Conservation (phyloP, 352 stramenopile genomes). For the Globisporangium solare region DNA sequence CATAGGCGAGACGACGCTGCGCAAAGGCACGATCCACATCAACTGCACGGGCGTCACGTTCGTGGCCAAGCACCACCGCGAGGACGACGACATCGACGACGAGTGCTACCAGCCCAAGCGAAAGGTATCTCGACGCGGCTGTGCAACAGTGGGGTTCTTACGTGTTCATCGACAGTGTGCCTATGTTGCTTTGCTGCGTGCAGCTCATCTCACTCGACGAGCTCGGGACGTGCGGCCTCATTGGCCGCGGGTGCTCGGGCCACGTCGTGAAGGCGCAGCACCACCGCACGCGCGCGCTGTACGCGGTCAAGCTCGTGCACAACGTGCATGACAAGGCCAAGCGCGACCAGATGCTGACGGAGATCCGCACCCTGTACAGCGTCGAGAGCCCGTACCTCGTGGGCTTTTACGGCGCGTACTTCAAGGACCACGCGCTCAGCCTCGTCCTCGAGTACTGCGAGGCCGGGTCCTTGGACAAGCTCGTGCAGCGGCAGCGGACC, state of each 20-base stretch:
- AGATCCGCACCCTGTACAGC: constrained; percentile 75
- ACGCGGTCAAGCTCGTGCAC: constrained; percentile 66
- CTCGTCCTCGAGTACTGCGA: constrained; percentile 67
- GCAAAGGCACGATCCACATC: constrained; percentile 62
- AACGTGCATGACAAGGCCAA: constrained; percentile 79
- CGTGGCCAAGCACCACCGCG: constrained; percentile 12
- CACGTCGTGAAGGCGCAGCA: constrained; percentile 59
- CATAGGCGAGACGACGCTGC: constrained; percentile 68
- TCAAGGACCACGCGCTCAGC: constrained; percentile 65
- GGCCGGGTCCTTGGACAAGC: constrained; percentile 50
- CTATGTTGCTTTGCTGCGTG: not conserved
- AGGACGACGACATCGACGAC: constrained; percentile 22
- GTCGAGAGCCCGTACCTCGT: constrained; percentile 65
- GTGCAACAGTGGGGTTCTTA: too few relatives aligned
- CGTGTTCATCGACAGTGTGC: not conserved
- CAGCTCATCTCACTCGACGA: constrained; percentile 44
- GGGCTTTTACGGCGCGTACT: constrained; percentile 66
- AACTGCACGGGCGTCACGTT: constrained; percentile 64
- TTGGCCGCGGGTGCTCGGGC: constrained; percentile 58
- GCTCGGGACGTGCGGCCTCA: constrained; percentile 43
- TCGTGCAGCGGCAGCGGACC: constrained; percentile 26
- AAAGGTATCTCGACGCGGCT: not conserved
- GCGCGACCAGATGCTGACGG: constrained; percentile 67
- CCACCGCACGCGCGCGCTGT: constrained; percentile 28
- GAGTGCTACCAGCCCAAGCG: constrained; percentile 8